A percentile compares a stretch with the other conserved stretches of the same genome.
Evolutionary conservation across 2,329 filamentous ascomycete species (phyloP).

Genomic region (Neofusicoccum sp.): DNA sequence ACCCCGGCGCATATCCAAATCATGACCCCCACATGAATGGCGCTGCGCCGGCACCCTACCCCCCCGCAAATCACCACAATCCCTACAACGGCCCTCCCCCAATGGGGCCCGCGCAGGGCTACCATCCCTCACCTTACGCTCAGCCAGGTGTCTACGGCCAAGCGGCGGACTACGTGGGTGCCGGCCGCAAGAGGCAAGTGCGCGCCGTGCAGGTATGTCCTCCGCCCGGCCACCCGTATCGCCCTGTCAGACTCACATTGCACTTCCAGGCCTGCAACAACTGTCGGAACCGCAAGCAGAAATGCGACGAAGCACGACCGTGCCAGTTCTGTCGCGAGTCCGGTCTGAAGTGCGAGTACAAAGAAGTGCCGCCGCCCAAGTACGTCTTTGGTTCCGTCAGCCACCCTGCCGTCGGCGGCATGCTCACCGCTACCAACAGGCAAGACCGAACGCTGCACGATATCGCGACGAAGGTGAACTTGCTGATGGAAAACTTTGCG

Average conservation of each 20-base stretch:
- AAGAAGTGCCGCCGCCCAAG: conserved; percentile 90
- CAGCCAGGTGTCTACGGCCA: conserved; percentile 35
- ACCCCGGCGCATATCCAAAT: conserved; percentile 36
- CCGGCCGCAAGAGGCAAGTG: conserved; percentile 19
- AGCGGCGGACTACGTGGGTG: conserved; percentile 15
- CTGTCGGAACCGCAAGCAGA: conserved; percentile 45
- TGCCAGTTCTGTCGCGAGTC: conserved; percentile 78
- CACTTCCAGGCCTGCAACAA: conserved; percentile 71
- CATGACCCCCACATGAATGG: conserved; percentile 38
- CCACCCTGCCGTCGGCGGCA: conserved; percentile 7
- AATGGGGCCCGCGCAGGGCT: conserved; percentile 29
- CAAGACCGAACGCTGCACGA: conserved; percentile 56
- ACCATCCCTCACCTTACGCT: conserved; percentile 30
- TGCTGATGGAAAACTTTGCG: conserved; percentile 26
- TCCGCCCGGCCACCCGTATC: neutral
- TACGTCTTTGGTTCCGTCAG: conserved; percentile 50
- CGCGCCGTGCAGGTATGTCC: conserved; percentile 20
- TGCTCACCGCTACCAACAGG: conserved; percentile 25
- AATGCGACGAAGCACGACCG: conserved; percentile 44
- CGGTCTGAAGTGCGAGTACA: conserved; percentile 80
- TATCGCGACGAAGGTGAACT: conserved; percentile 42
- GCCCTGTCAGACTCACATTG: conserved; percentile 7
- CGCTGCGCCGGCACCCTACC: conserved; percentile 36
- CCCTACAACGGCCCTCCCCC: conserved; percentile 34
- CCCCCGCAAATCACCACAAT: conserved; percentile 31